phyloP scores from a whole-genome alignment of 306 rosid species.

The Carpinus fangiana region DNA sequence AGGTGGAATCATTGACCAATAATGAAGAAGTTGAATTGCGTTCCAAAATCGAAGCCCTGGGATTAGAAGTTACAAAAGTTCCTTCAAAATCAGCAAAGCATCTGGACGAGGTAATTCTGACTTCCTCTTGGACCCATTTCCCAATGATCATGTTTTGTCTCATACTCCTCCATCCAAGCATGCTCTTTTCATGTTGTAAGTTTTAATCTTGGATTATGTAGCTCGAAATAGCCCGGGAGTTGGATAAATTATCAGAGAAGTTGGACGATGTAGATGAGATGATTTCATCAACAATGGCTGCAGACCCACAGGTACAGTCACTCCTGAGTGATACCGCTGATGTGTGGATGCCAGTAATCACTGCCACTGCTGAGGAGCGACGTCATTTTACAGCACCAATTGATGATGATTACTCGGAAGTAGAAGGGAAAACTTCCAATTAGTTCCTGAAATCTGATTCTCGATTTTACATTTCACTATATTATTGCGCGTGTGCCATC shows the following conservation, averaged over 20 bases:
- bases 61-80: slow-evolving; percentile 86
- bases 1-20: slow-evolving; percentile 85
- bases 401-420: slow-evolving; percentile 37
- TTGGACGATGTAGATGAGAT: slow-evolving; percentile 82
- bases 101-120: slow-evolving; percentile 65
- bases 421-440: slow-evolving; percentile 31
- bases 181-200: not conserved
- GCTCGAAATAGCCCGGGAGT: slow-evolving; percentile 84
- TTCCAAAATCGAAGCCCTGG: slow-evolving; percentile 89
- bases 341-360: slow-evolving; percentile 90
- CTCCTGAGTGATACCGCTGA: slow-evolving; percentile 85
- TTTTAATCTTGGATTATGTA: slow-evolving; percentile 19
- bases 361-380: slow-evolving; percentile 76
- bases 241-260: slow-evolving; percentile 84
- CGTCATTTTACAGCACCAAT: slow-evolving; percentile 56
- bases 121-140: slow-evolving; percentile 17
- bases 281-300: slow-evolving; percentile 83
- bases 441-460: slow-evolving; percentile 31
- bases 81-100: slow-evolving; percentile 62
- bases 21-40: slow-evolving; percentile 94
- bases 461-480: not conserved
- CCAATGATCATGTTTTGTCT: slow-evolving; percentile 4
- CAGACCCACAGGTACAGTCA: slow-evolving; percentile 81
- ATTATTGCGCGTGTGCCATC: not conserved
- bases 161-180: not conserved